Conservation (phyloP, 2,329 filamentous ascomycete species). For the Claviceps fusiformis region DNA sequence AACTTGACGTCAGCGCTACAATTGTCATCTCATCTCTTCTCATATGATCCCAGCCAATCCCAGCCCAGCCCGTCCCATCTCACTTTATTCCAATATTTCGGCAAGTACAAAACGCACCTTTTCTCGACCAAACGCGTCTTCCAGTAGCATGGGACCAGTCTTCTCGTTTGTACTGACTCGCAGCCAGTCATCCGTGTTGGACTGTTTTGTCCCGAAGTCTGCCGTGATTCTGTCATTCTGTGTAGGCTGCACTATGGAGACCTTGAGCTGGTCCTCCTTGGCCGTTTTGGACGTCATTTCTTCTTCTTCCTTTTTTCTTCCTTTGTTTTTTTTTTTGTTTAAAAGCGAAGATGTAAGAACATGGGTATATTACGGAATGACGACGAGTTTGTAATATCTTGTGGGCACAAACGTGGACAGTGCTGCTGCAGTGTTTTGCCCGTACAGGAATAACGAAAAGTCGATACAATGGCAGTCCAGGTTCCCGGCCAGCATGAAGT, state of each 20-base stretch:
- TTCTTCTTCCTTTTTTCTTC: not conserved
- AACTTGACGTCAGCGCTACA: not conserved
- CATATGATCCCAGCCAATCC: too few species aligned
- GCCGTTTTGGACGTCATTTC: constrained; percentile 25
- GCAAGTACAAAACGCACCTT: constrained; percentile 36
- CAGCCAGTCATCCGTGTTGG: constrained; percentile 67
- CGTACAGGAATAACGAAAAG: not conserved
- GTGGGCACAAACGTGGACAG: too few species aligned
- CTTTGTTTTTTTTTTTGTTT: too few species aligned
- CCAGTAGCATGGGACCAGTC: constrained; percentile 53
- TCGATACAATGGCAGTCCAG: not conserved
- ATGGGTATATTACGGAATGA: too few species aligned
- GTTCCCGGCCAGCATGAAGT: not conserved
- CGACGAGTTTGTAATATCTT: too few species aligned
- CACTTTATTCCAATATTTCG: not conserved
- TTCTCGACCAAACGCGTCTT: constrained; percentile 49
- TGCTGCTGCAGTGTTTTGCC: too few species aligned
- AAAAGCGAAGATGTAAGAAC: too few species aligned
- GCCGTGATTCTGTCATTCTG: constrained; percentile 52
- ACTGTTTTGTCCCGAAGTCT: constrained; percentile 63
- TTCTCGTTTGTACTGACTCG: constrained; percentile 47
- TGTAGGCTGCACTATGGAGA: constrained; percentile 44
- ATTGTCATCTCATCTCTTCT: too few species aligned
- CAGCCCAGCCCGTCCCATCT: too few species aligned
- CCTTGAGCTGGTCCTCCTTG: constrained; percentile 49